Evolutionary conservation across 805 yeast genomes (phyloP).

Genomic region (Schwanniomyces polymorphus): DNA sequence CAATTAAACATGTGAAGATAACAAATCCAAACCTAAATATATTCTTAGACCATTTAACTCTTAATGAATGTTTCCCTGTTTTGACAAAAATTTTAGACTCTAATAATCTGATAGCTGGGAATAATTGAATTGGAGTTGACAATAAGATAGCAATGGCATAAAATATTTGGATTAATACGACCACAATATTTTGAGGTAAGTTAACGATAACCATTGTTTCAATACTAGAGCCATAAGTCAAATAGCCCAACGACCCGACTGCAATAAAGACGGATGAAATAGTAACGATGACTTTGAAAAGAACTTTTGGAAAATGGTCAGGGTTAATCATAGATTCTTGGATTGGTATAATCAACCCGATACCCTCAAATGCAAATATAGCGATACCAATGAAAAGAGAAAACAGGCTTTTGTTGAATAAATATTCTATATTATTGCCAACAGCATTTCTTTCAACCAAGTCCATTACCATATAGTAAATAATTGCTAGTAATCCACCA

Average conservation of each 20-base stretch:
- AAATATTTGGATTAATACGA: constrained; percentile 65
- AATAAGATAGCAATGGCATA: constrained; percentile 73
- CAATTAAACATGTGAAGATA: constrained; percentile 51
- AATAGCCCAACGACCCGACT: constrained; percentile 68
- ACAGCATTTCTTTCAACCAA: constrained; percentile 42
- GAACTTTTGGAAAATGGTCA: constrained; percentile 65
- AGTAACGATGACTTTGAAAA: constrained; percentile 59
- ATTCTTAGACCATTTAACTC: constrained; percentile 69
- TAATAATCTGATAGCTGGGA: constrained; percentile 75
- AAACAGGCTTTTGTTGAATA: constrained; percentile 58
- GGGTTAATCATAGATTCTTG: constrained; percentile 82
- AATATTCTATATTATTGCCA: constrained; percentile 49
- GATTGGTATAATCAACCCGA: constrained; percentile 78
- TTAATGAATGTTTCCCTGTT: constrained; percentile 58
- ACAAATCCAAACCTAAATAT: constrained; percentile 56
- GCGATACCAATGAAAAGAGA: constrained; percentile 81
- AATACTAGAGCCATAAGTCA: constrained; percentile 64
- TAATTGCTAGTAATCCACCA: constrained; percentile 62
- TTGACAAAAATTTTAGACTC: constrained; percentile 57
- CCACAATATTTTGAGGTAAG: constrained; percentile 67
- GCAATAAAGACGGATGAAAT: constrained; percentile 63
- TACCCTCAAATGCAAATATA: constrained; percentile 86
- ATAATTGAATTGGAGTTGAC: constrained; percentile 78
- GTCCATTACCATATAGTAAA: constrained; percentile 53
- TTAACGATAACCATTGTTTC: constrained; percentile 71